Conservation (phyloP, 75 land plant species). For the Sequoiadendron giganteum region DNA sequence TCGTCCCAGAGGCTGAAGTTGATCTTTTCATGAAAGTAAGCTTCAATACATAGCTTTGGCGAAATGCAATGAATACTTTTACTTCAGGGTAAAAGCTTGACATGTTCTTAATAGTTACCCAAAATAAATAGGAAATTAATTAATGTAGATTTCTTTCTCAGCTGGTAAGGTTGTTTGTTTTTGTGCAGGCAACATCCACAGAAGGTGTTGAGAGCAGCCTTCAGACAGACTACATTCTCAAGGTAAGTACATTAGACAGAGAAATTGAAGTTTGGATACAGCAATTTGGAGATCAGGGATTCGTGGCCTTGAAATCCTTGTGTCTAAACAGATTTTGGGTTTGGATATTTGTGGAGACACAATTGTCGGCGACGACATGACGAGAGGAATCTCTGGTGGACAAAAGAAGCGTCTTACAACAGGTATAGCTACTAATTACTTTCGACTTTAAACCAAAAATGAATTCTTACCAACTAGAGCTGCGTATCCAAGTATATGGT, state of each 20-base stretch:
- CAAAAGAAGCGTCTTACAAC: constrained; percentile 46
- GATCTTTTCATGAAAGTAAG: constrained; percentile 93
- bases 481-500: not conserved
- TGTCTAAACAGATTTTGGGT: constrained; percentile 29
- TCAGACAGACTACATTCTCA: constrained; percentile 69
- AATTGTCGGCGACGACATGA: constrained; percentile 40
- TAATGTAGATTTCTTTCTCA: not conserved
- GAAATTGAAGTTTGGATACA: not conserved
- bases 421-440: constrained; percentile 14
- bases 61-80: no score
- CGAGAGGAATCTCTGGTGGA: constrained; percentile 46
- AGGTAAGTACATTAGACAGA: constrained; percentile 27
- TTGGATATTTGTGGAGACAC: constrained; percentile 38
- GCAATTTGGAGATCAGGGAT: not conserved
- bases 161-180: not conserved
- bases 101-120: not conserved
- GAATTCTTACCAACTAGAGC: not conserved
- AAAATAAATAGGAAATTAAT: not conserved
- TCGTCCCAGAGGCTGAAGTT: constrained; percentile 82
- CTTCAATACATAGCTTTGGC: not conserved
- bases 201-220: constrained; percentile 64
- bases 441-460: not conserved
- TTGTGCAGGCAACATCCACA: constrained; percentile 52
- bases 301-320: not conserved
- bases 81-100: not conserved